These are phyloP conservation scores for Immersiella caudata DNA, from an alignment of 495 filamentous ascomycete species.

Conservation along the genomic window DNA sequence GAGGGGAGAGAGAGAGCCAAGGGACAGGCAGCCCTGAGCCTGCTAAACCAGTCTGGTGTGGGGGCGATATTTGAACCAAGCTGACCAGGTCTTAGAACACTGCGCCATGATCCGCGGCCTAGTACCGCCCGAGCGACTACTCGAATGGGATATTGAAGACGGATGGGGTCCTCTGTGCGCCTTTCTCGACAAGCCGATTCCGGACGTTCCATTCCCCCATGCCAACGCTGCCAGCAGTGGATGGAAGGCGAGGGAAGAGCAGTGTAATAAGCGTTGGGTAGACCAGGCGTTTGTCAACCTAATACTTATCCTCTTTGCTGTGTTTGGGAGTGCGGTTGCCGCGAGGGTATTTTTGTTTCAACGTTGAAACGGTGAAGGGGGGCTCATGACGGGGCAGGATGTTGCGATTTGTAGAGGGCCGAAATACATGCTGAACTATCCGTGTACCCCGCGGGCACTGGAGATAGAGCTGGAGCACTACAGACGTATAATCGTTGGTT, in stretches of 20 bases:
- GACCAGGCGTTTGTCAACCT: slow-evolving; percentile 34
- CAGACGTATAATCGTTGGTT: no score
- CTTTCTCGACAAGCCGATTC: slow-evolving; percentile 49
- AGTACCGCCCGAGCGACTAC: slow-evolving; percentile 47
- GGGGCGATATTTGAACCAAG: background rate
- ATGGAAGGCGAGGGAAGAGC: slow-evolving; percentile 33
- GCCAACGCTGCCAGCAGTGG: slow-evolving; percentile 33
- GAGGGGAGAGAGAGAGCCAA: no score
- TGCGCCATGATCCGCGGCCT: slow-evolving; percentile 37
- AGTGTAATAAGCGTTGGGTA: slow-evolving; percentile 37
- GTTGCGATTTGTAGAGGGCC: no score
- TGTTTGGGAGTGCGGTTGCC: background rate
- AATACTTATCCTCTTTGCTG: slow-evolving; percentile 14
- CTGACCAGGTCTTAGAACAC: slow-evolving; percentile 26
- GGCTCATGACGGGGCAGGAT: no score
- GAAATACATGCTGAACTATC: no score
- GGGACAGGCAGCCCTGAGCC: no score
- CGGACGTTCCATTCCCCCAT: slow-evolving; percentile 46
- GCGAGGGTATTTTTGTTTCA: background rate
- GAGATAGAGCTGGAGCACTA: no score
- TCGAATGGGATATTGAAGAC: slow-evolving; percentile 48
- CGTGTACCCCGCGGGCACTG: no score
- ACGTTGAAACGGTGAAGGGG: background rate
- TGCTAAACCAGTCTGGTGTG: no score
- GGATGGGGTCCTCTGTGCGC: slow-evolving; percentile 56